phyloP scores from a whole-genome alignment of 441 rosid genomes.

The Populus hybrid region DNA sequence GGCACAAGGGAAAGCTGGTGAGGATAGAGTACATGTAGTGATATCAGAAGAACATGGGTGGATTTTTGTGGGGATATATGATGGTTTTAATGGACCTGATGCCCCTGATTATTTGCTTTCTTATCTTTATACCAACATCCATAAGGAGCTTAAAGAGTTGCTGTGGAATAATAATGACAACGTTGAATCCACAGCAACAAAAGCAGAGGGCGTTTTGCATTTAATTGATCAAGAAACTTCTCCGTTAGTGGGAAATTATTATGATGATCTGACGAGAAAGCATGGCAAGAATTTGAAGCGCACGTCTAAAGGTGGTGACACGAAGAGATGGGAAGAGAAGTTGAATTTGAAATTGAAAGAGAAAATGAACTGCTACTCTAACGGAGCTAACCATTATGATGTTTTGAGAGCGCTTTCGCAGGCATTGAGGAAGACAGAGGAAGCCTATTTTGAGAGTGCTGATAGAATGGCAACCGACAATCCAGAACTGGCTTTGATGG shows the following conservation, averaged over 20 bases:
- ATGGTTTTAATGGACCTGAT: slow-evolving; percentile 53
- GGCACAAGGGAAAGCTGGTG: slow-evolving; percentile 64
- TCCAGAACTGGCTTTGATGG: slow-evolving; percentile 92
- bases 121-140: slow-evolving; percentile 36
- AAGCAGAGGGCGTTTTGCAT: slow-evolving; percentile 13
- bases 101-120: slow-evolving; percentile 47
- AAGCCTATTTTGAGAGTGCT: slow-evolving; percentile 61
- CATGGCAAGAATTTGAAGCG: slow-evolving; percentile 18
- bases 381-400: slow-evolving; percentile 38
- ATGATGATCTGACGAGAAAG: slow-evolving; percentile 15
- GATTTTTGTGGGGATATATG: slow-evolving; percentile 51
- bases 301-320: not conserved
- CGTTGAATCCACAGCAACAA: slow-evolving; percentile 13
- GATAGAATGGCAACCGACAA: slow-evolving; percentile 74
- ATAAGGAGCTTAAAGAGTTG: slow-evolving; percentile 42
- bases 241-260: not conserved
- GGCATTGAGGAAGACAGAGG: slow-evolving; percentile 77
- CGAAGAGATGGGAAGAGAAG: slow-evolving; percentile 11
- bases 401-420: slow-evolving; percentile 71
- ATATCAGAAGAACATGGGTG: slow-evolving; percentile 46
- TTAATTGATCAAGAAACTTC: slow-evolving; percentile 19
- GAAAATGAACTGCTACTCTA: slow-evolving; percentile 14
- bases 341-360: slow-evolving; percentile 22
- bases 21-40: slow-evolving; percentile 49
- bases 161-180: slow-evolving; percentile 33